Evolutionary conservation across 805 yeast species (phyloP).

Genomic region (Barnettozyma pratensis): DNA sequence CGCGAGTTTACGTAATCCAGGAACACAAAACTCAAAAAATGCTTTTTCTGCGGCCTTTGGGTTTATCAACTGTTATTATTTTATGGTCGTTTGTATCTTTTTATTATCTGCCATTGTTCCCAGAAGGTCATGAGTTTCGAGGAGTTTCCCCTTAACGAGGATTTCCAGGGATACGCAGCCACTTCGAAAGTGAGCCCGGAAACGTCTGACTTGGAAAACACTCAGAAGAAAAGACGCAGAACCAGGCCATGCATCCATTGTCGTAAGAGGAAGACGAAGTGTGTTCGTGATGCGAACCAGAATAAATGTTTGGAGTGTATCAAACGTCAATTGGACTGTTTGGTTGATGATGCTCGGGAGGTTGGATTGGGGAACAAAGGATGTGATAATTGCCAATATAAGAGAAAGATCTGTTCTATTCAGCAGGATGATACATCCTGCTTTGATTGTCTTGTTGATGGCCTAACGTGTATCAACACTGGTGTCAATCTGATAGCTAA

Average conservation of each 20-base stretch:
- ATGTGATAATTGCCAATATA: slow-evolving; percentile 11
- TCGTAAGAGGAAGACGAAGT: slow-evolving; percentile 32
- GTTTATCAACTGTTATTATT: neutral
- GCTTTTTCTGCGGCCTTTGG: neutral
- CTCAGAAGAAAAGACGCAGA: slow-evolving; percentile 18
- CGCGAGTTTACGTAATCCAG: neutral
- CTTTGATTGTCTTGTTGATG: slow-evolving; percentile 13
- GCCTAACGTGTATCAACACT: slow-evolving; percentile 3
- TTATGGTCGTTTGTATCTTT: neutral
- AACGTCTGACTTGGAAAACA: neutral
- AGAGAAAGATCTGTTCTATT: slow-evolving; percentile 14
- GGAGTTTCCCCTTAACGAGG: slow-evolving; percentile 12
- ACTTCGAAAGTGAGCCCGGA: slow-evolving; percentile 1
- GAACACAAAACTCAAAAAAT: neutral
- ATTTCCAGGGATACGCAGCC: slow-evolving; percentile 10
- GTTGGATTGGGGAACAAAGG: neutral
- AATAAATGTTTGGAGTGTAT: slow-evolving; percentile 27
- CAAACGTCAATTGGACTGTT: slow-evolving; percentile 26
- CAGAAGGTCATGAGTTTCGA: slow-evolving; percentile 6
- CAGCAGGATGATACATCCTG: slow-evolving; percentile 8
- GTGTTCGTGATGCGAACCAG: slow-evolving; percentile 23
- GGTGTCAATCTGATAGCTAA: too few species aligned
- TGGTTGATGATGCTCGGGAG: slow-evolving; percentile 14
- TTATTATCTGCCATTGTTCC: neutral
- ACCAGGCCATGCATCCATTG: slow-evolving; percentile 35